Evolutionary conservation across 192 early-diverging fungal genomes (phyloP), one percentile per base, ranked within the genome.

Genomic region (Gaertneriomyces sp.): DNA sequence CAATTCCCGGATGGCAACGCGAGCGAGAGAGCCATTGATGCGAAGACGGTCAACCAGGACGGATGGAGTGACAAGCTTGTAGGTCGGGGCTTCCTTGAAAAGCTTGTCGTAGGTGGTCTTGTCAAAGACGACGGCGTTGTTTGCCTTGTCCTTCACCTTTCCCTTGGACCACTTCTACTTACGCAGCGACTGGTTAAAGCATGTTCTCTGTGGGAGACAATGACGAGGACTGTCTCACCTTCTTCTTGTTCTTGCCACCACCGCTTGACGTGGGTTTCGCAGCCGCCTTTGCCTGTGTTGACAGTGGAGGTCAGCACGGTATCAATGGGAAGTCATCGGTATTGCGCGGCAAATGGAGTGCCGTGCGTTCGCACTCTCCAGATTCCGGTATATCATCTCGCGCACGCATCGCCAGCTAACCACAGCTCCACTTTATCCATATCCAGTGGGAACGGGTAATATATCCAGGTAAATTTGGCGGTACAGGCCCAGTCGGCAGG

Each of bases 91-190:
- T 83, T 99, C 97, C 93, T 99, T 99, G 86, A 91, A 90, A 51
- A 99, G 87, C 87, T 93, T 95, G 72, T 97, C 96, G 77, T 96
- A 94, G 68, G 96, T 98, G 70, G 92, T 77, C 80, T 95, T 92
- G 84, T 96, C 92, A 74, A 99, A 91, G 79, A 90, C 79, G 72
- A 99, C 96, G 77, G 91, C 84, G 90, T 99, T 98, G 92, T 99
- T 97, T 77, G 96, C 90, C 92, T 98, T 98, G 79, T 99, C 97
- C 93, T 98, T 97, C 64, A 95, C 93, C 88, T 96, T 96, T 74
- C 92, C 92, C 88, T 94, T 94, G 66, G 97, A 99, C 97, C 97
- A 99, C 92, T 99, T 99, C 95, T 94, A 68, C 77, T 80, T 63
- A 44, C 59, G n/a, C 20, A 16, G 19, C 41, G 10, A 10, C 6